Evolutionary conservation across 129 eudicot genomes (phyloP).

Genomic region (Sambucus nigra): DNA sequence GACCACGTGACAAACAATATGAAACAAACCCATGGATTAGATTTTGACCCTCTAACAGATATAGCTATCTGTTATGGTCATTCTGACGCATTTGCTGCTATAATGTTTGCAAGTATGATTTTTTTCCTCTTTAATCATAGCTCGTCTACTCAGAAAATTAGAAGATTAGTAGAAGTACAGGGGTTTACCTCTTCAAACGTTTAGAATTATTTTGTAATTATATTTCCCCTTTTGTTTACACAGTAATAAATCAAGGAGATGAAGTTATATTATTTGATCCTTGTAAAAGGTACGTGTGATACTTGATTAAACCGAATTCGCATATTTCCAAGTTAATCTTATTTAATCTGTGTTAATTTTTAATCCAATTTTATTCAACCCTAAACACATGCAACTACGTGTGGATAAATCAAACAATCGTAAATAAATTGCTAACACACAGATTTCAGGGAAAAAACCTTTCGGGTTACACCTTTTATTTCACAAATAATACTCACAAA

Average conservation of each 20-base stretch:
- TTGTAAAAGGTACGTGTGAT: too few species aligned
- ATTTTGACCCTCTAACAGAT: slow-evolving; percentile 66
- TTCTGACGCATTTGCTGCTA: slow-evolving; percentile 90
- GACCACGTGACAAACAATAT: slow-evolving; percentile 45
- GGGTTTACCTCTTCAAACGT: not conserved
- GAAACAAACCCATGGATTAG: slow-evolving; percentile 65
- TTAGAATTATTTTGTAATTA: not conserved
- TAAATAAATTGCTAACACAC: too few species aligned
- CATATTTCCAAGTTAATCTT: too few species aligned
- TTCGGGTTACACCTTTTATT: too few species aligned
- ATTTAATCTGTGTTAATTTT: too few species aligned
- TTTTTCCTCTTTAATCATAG: slow-evolving; percentile 7
- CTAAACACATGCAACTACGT: too few species aligned
- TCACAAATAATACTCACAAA: too few species aligned
- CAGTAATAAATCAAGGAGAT: slow-evolving; percentile 92
- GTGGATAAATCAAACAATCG: too few species aligned
- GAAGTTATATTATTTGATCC: slow-evolving; percentile 94
- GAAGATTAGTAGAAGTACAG: not conserved
- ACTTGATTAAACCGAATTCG: too few species aligned
- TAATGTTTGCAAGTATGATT: slow-evolving; percentile 78
- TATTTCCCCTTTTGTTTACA: not conserved
- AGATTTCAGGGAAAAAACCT: too few species aligned
- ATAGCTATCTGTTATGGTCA: slow-evolving; percentile 92
- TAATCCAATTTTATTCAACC: too few species aligned
- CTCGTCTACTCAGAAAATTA: not conserved